phyloP scores from a whole-genome alignment of 2,329 filamentous ascomycete genomes.

The Aspergillus sp. region DNA sequence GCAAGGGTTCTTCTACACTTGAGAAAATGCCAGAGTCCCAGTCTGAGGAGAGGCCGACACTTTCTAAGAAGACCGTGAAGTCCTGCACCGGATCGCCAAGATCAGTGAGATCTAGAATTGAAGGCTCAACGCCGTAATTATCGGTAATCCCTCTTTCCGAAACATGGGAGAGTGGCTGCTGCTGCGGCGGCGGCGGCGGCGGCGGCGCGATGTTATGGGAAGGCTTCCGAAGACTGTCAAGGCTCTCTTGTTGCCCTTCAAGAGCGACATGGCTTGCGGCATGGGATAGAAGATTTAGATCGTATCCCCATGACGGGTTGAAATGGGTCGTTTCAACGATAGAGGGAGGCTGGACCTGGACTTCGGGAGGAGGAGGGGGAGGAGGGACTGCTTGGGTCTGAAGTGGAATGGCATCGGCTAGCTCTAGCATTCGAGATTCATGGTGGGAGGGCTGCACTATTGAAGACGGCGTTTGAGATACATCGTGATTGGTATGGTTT shows the following conservation, averaged over 20 bases:
- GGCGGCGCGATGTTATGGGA: conserved; percentile 32
- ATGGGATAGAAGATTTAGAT: conserved; percentile 49
- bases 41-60: conserved; percentile 50
- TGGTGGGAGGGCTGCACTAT: conserved; percentile 39
- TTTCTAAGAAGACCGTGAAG: conserved; percentile 50
- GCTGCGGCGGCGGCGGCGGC: conserved; percentile 36
- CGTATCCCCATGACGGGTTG: conserved; percentile 53
- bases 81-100: conserved; percentile 50
- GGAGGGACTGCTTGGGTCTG: conserved; percentile 36
- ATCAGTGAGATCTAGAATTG: conserved; percentile 47
- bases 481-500: conserved; percentile 31
- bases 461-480: conserved; percentile 35
- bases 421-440: conserved; percentile 47
- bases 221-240: conserved; percentile 39
- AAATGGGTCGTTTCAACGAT: conserved; percentile 47
- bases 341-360: conserved; percentile 38
- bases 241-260: conserved; percentile 44
- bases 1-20: conserved; percentile 40
- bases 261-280: conserved; percentile 51
- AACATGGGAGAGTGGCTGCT: conserved; percentile 26
- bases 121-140: conserved; percentile 45
- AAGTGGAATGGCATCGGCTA: conserved; percentile 45
- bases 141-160: conserved; percentile 42
- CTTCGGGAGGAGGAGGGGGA: conserved; percentile 30
- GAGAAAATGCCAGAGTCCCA: conserved; percentile 51